Evolutionary conservation across 1,284 basidiomycete genomes (phyloP).

Genomic region (Puccinia novopanici): DNA sequence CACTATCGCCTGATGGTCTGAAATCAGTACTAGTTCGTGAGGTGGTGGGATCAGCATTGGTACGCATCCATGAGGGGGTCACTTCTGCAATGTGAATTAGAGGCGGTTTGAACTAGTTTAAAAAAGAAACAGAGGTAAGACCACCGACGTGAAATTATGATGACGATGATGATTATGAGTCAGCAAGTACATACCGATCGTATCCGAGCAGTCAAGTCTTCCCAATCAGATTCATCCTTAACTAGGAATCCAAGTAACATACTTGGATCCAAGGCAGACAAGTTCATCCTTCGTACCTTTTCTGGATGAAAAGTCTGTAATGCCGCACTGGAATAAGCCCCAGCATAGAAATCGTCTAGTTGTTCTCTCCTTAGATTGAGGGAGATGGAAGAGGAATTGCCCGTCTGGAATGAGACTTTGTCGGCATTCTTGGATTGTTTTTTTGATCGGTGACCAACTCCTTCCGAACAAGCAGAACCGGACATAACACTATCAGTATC

Average conservation of each 20-base stretch:
- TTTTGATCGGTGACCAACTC: neutral
- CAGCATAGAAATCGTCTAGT: slow-evolving; percentile 66
- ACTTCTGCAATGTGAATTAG: slow-evolving; percentile 46
- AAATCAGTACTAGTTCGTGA: slow-evolving; percentile 27
- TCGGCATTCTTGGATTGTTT: slow-evolving; percentile 21
- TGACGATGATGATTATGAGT: neutral
- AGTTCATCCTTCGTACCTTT: slow-evolving; percentile 84
- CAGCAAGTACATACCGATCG: slow-evolving; percentile 10
- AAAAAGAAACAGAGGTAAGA: neutral
- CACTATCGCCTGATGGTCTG: slow-evolving; percentile 48
- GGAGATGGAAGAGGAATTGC: slow-evolving; percentile 52
- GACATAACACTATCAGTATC: slow-evolving; percentile 42
- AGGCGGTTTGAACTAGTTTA: slow-evolving; percentile 35
- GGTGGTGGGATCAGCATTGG: neutral
- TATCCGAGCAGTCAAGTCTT: slow-evolving; percentile 71
- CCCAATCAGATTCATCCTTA: slow-evolving; percentile 77
- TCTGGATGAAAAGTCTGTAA: slow-evolving; percentile 91
- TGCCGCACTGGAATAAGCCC: slow-evolving; percentile 69
- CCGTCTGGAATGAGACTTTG: slow-evolving; percentile 36
- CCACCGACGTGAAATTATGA: neutral
- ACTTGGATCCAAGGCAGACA: slow-evolving; percentile 88
- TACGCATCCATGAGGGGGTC: slow-evolving; percentile 35
- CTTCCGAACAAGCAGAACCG: slow-evolving; percentile 8
- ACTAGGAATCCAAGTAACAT: slow-evolving; percentile 94
- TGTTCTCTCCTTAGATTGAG: slow-evolving; percentile 60